Conservation (phyloP, 2,329 filamentous ascomycete genomes). For the Paracoccidioides brasiliensis region DNA sequence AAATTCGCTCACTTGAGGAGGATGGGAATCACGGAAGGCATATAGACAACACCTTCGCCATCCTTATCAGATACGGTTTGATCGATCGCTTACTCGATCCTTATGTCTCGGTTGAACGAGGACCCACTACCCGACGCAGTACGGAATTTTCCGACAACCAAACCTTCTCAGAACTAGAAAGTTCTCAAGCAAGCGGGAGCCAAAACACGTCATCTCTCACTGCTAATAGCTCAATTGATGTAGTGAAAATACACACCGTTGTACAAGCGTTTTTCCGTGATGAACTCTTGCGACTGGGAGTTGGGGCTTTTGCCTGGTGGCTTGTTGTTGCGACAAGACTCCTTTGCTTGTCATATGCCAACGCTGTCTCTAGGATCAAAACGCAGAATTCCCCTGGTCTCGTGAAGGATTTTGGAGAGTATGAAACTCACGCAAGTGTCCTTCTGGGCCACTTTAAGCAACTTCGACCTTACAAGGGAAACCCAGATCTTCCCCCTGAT, state of each 20-base stretch:
- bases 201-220: constrained; percentile 22
- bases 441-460: constrained; percentile 29
- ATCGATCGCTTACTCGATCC: constrained; percentile 29
- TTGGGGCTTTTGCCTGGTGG: constrained; percentile 31
- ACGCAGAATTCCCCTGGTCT: constrained; percentile 25
- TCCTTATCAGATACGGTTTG: constrained; percentile 34
- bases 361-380: constrained; percentile 29
- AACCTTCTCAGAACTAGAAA: constrained; percentile 10
- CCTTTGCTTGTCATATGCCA: constrained; percentile 30
- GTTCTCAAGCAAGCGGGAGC: constrained; percentile 24
- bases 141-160: constrained; percentile 13
- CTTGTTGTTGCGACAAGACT: constrained; percentile 30
- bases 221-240: constrained; percentile 27
- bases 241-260: constrained; percentile 36
- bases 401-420: constrained; percentile 36
- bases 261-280: constrained; percentile 37
- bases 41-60: constrained; percentile 34
- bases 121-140: background rate
- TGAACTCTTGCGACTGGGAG: constrained; percentile 26
- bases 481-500: constrained; percentile 15
- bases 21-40: constrained; percentile 20
- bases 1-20: constrained; percentile 17
- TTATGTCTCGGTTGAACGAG: constrained; percentile 14
- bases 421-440: constrained; percentile 32
- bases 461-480: constrained; percentile 14